Percentiles rank a stretch among this genome's conserved stretches.
These are phyloP conservation scores for Rhizopogon roseolus DNA, from an alignment of 768 basidiomycete genomes.

Conservation along the genomic window DNA sequence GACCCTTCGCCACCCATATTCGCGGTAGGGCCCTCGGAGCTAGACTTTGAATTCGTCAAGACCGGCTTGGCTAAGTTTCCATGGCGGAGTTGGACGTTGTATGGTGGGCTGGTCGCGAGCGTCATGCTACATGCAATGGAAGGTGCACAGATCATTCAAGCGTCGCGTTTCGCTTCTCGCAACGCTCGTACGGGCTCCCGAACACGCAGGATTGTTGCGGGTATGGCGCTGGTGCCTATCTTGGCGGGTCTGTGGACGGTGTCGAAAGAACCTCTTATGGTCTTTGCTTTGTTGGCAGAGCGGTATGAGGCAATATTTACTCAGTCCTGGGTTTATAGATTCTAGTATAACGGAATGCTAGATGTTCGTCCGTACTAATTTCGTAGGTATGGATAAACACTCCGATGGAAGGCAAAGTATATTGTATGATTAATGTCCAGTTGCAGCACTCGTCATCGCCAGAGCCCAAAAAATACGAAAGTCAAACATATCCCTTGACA, in stretches of 20 bases:
- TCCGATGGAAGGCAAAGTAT: neutral
- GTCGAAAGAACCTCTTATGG: conserved; percentile 53
- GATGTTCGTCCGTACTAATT: neutral
- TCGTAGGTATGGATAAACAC: neutral
- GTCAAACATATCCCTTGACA: neutral
- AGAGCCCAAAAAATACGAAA: neutral
- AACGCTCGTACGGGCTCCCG: conserved; percentile 7
- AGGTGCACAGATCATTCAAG: conserved; percentile 51
- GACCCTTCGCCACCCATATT: conserved; percentile 43
- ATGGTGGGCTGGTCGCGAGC: conserved; percentile 54
- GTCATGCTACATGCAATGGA: conserved; percentile 59
- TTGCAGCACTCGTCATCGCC: neutral
- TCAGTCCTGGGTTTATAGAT: conserved; percentile 42
- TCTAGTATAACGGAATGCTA: conserved; percentile 15
- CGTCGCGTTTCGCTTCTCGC: conserved; percentile 37
- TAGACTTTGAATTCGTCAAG: conserved; percentile 84
- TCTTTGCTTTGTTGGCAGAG: conserved; percentile 43
- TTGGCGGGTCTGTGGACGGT: conserved; percentile 51
- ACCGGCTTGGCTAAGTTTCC: conserved; percentile 62
- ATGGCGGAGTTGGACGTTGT: conserved; percentile 53
- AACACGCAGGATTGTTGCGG: conserved; percentile 26
- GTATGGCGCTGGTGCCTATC: conserved; percentile 43
- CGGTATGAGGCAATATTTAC: conserved; percentile 50
- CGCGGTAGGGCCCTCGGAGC: conserved; percentile 65
- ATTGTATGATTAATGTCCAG: neutral